Conservation (phyloP, 2,329 filamentous ascomycete species). For the Microascus cirrosus region DNA sequence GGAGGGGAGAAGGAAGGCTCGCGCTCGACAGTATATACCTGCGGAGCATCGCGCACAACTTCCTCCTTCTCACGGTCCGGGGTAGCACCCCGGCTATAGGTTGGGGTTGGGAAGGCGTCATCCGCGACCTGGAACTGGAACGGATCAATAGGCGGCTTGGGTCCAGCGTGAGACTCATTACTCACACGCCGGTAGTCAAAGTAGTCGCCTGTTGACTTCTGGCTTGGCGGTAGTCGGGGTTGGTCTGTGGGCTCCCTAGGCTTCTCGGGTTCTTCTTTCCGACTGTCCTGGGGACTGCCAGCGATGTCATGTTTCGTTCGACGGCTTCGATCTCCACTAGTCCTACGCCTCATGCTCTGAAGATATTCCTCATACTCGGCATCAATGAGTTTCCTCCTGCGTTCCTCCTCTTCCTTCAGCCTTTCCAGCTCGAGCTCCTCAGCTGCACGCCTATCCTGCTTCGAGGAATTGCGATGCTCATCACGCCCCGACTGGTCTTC, state of each 20-base stretch:
- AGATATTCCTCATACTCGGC: slow-evolving; percentile 11
- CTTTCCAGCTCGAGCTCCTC: slow-evolving; percentile 1
- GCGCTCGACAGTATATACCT: slow-evolving; percentile 39
- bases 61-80: slow-evolving; percentile 18
- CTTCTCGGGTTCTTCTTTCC: not conserved
- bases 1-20: slow-evolving; percentile 20
- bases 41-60: not conserved
- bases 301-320: not conserved
- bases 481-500: not conserved
- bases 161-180: slow-evolving; percentile 12
- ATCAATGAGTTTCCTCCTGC: slow-evolving; percentile 11
- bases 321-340: slow-evolving; percentile 13
- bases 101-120: slow-evolving; percentile 37
- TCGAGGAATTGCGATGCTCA: not conserved
- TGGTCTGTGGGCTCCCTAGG: not conserved
- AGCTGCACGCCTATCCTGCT: not conserved
- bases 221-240: not conserved
- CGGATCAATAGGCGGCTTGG: slow-evolving; percentile 33
- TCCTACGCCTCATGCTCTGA: slow-evolving; percentile 6
- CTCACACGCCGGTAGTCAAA: slow-evolving; percentile 16
- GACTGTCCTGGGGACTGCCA: not conserved
- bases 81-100: slow-evolving; percentile 25
- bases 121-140: slow-evolving; percentile 47
- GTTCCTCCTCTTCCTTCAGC: slow-evolving; percentile 13
- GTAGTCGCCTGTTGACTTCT: not conserved